These are phyloP conservation scores for Quercus berberidifolia DNA, from an alignment of 306 rosid species.

Conservation along the genomic window DNA sequence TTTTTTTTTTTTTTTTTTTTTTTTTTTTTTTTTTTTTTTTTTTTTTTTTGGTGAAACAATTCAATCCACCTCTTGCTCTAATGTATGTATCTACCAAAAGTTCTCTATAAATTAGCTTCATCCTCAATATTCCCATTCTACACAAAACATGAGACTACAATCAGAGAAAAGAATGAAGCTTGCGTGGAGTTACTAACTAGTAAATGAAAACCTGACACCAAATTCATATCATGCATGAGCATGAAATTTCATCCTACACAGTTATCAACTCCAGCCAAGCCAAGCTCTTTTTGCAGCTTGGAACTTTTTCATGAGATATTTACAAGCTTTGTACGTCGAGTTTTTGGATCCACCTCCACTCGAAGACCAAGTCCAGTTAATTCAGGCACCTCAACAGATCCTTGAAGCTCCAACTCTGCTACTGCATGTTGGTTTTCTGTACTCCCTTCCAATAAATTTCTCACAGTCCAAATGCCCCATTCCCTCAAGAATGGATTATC, in stretches of 20 bases:
- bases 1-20: no score
- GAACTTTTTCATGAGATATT: slow-evolving; percentile 34
- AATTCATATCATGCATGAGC: no score
- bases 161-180: no score
- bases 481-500: slow-evolving; percentile 84
- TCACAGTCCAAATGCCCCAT: slow-evolving; percentile 79
- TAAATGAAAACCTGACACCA: no score
- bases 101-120: no score
- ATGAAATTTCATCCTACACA: neutral
- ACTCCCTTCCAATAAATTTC: slow-evolving; percentile 71
- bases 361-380: slow-evolving; percentile 63
- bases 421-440: slow-evolving; percentile 66
- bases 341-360: slow-evolving; percentile 66
- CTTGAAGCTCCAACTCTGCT: slow-evolving; percentile 66
- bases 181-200: no score
- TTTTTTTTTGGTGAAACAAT: no score
- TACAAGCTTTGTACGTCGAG: slow-evolving; percentile 68
- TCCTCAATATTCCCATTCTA: no score
- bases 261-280: neutral
- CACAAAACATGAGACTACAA: no score
- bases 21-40: no score
- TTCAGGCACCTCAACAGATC: slow-evolving; percentile 65
- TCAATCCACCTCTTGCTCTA: no score
- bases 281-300: neutral
- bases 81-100: no score